phyloP scores from a whole-genome alignment of 2,329 filamentous ascomycete species.

The Trichoderma breve region DNA sequence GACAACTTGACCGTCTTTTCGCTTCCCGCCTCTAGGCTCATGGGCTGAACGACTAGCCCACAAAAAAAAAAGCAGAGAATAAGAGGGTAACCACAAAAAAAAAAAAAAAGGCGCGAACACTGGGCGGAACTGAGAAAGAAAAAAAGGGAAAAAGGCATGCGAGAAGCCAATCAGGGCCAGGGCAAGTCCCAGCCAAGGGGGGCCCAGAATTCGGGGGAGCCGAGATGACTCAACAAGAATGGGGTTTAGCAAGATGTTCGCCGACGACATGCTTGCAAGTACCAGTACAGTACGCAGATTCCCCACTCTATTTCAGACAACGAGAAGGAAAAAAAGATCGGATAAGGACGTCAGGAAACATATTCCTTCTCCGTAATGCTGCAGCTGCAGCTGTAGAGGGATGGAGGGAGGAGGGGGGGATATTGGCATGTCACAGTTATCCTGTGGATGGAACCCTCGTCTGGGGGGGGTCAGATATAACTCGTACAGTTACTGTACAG shows the following conservation, averaged over 20 bases:
- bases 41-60: slow-evolving; percentile 18
- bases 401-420: background rate
- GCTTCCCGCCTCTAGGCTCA: slow-evolving; percentile 3
- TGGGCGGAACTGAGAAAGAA: background rate
- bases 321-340: background rate
- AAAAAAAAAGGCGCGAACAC: background rate
- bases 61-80: slow-evolving; percentile 10
- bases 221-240: slow-evolving; percentile 21
- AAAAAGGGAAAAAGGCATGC: background rate
- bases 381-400: background rate
- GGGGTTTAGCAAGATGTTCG: background rate
- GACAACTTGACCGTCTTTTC: slow-evolving; percentile 20
- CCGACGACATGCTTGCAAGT: slow-evolving; percentile 7
- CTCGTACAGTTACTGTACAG: background rate
- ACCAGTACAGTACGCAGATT: slow-evolving; percentile 1
- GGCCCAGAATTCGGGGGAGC: slow-evolving; percentile 17
- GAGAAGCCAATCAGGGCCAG: background rate
- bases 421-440: slow-evolving; percentile 7
- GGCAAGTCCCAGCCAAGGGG: background rate
- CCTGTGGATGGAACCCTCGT: background rate
- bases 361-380: slow-evolving; percentile 2
- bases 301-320: background rate
- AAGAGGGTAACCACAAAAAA: background rate
- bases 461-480: background rate
- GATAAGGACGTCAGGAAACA: background rate